These are phyloP conservation scores for Penicillium sumatraense DNA, from an alignment of 2,329 filamentous ascomycete genomes.

Conservation along the genomic window DNA sequence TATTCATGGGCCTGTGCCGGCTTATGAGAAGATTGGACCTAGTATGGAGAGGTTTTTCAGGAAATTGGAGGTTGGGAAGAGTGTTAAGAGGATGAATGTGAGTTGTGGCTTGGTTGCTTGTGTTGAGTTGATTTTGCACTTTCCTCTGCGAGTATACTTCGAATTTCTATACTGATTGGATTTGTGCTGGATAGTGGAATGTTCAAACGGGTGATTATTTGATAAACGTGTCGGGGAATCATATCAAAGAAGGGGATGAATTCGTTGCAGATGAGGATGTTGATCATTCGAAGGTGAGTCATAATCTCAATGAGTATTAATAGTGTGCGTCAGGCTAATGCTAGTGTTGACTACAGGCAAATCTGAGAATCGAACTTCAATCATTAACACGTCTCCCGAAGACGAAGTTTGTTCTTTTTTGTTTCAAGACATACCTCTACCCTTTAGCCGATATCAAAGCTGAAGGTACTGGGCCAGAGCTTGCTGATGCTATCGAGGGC, in stretches of 20 bases:
- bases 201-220: constrained; percentile 1
- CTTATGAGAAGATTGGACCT: constrained; percentile 6
- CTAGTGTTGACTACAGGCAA: background rate
- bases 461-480: constrained; percentile 3
- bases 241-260: constrained; percentile 4
- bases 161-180: background rate
- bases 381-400: background rate
- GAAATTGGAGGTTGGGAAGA: constrained; percentile 3
- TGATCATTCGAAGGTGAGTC: background rate
- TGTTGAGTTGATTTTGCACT: background rate
- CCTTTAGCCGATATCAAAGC: constrained; percentile 6
- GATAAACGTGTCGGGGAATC: constrained; percentile 4
- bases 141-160: background rate
- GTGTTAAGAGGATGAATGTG: constrained; percentile 6
- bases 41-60: constrained; percentile 8
- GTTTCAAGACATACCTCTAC: constrained; percentile 8
- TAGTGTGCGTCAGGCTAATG: background rate
- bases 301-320: background rate
- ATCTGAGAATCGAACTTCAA: constrained; percentile 2
- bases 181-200: background rate
- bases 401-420: constrained; percentile 3
- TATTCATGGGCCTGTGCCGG: constrained; percentile 4
- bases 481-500: constrained; percentile 6
- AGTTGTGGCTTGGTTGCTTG: background rate
- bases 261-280: constrained; percentile 5